Evolutionary conservation across 768 basidiomycete species (phyloP), one percentile per base, ranked within the genome.

Genomic region (Naematelia aurantialba): DNA sequence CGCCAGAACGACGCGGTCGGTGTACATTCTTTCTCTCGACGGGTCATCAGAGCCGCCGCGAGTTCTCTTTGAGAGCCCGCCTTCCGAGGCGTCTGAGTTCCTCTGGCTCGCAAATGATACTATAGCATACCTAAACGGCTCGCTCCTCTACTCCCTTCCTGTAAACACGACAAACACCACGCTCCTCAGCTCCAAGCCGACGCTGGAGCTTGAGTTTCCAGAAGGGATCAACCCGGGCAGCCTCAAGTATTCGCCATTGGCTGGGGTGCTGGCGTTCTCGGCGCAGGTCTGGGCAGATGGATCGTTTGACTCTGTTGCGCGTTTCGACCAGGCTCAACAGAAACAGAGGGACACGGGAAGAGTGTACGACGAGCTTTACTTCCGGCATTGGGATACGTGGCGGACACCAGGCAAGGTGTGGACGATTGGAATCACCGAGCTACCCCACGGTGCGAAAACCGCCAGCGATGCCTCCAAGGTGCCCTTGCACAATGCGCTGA

Each of bases 281-380:
- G 89, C 89, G 30, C 81, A 84, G 55, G 90, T 94, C 3, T 87
- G 89, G 71, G 34, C 47, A 8, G 88, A 93, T 60, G 87, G 86
- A 1, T 82, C 87, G 60, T 78, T 96, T 48, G 83, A 81, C 39
- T 81, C 84, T 10, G 86, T 87, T 24, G 83, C 81, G 62, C 81
- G 84, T 66, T 82, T 87, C 64, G 89, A 94, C 71, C 79, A 67
- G 48, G 45, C 50, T 31, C 68, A 53, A 24, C 61, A 48, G 19
- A 45, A 60, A 8, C 21, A 67, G 26, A 65, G 67, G 11, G 56
- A 61, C 39, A 65, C 59, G 11, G 70, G 64, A n/a, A 47, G 58
- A 54, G 70, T 72, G 1, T 72, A 59, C 52, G 70, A 72, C 48
- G 67, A 72, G 44, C 45, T 72, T 19, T 72, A 62, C 30, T 57